Conservation (phyloP, 1,284 basidiomycete species). For the Agroathelia rolfsii region DNA sequence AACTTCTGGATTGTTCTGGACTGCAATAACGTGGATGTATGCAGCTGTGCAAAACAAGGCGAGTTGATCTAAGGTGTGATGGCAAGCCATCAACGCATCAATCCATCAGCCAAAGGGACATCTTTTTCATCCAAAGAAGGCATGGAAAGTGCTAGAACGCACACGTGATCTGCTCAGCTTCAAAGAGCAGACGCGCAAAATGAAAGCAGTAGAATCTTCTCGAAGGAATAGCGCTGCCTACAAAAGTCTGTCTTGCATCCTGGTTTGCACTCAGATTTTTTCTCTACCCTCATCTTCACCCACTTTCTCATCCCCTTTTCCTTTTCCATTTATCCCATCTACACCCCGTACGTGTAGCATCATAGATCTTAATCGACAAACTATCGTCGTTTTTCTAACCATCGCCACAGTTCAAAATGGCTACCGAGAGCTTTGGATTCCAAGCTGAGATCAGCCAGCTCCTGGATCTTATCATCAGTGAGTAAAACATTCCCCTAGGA, state of each 20-base stretch:
- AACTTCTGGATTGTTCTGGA: too few relatives aligned
- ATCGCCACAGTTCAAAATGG: conserved; percentile 38
- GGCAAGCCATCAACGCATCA: too few relatives aligned
- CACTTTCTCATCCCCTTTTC: conserved; percentile 14
- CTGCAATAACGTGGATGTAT: too few relatives aligned
- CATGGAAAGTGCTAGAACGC: too few relatives aligned
- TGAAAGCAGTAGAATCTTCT: conserved; percentile 21
- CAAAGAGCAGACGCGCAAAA: too few relatives aligned
- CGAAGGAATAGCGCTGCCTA: conserved; percentile 11
- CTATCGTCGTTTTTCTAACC: conserved; percentile 13
- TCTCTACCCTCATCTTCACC: conserved; percentile 13
- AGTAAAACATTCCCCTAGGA: conserved; percentile 18
- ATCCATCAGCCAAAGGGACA: too few relatives aligned
- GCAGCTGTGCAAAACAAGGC: too few relatives aligned
- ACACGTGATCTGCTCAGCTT: too few relatives aligned
- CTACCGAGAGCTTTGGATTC: conserved; percentile 81
- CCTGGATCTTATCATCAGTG: conserved; percentile 86
- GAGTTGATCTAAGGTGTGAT: too few relatives aligned
- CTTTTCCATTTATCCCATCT: conserved; percentile 2
- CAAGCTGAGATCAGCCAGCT: conserved; percentile 97
- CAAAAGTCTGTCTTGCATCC: too few relatives aligned
- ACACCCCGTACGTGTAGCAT: conserved; percentile 1
- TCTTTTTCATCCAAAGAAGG: too few relatives aligned
- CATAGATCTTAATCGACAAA: conserved; percentile 7
- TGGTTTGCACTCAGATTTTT: too few relatives aligned